These are phyloP conservation scores for Penicillium dipodomyicola DNA, from an alignment of 495 filamentous ascomycete species.

Conservation along the genomic window DNA sequence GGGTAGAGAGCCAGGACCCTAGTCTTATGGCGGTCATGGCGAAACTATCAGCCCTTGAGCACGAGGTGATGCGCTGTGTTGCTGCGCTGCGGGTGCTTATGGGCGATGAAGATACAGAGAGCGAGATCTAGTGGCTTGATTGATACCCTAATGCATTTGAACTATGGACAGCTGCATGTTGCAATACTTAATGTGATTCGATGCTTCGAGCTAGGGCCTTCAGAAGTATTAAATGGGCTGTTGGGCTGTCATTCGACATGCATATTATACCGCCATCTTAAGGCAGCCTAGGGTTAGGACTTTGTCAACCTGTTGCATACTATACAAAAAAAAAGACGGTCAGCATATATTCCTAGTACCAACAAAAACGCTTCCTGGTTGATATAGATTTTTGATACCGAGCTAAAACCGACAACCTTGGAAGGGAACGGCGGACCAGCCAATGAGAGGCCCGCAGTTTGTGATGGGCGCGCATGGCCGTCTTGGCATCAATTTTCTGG, in stretches of 20 bases:
- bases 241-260: neutral
- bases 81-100: conserved; percentile 76
- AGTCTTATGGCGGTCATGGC: conserved; percentile 81
- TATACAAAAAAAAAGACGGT: neutral
- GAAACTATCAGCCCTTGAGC: conserved; percentile 79
- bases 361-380: neutral
- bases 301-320: neutral
- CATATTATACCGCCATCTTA: neutral
- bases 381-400: neutral
- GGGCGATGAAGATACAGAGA: conserved; percentile 56
- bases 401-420: neutral
- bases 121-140: conserved; percentile 24
- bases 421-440: conserved; percentile 10
- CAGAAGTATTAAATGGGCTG: neutral
- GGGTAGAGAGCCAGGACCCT: conserved; percentile 89
- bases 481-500: conserved; percentile 40
- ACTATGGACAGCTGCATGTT: neutral
- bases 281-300: neutral
- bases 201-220: neutral
- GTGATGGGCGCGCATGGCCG: conserved; percentile 20
- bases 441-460: conserved; percentile 36
- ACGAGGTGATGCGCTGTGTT: conserved; percentile 65
- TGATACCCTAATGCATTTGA: conserved; percentile 4
- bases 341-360: neutral
- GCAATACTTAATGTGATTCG: neutral